These are phyloP conservation scores for Chlorella sp. DNA, from an alignment of 139 green algal genomes.

Conservation along the genomic window DNA sequence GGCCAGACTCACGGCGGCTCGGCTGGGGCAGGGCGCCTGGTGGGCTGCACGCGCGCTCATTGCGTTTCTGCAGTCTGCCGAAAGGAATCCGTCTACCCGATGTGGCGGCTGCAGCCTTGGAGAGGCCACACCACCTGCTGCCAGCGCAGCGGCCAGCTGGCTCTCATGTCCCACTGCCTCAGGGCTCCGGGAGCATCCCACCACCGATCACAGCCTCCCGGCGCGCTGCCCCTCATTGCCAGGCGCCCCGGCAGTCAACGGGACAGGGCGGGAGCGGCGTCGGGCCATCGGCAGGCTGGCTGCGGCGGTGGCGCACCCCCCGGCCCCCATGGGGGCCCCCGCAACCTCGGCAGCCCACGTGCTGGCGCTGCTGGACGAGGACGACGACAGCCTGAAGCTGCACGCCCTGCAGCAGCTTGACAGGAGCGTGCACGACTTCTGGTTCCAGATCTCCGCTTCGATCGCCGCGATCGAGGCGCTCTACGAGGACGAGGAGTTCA, in stretches of 20 bases:
- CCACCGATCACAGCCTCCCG: neutral
- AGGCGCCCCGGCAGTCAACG: neutral
- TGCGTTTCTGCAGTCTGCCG: too few species aligned
- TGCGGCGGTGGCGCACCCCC: neutral
- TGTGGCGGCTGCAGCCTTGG: neutral
- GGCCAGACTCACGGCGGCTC: too few species aligned
- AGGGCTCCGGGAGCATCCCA: too few species aligned
- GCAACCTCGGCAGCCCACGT: constrained; percentile 72
- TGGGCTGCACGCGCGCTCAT: too few species aligned
- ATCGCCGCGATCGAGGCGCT: constrained; percentile 91
- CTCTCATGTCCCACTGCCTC: too few species aligned
- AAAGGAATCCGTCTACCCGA: too few species aligned
- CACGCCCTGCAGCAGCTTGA: constrained; percentile 84
- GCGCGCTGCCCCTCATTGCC: neutral
- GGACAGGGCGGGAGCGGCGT: neutral
- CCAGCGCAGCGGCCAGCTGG: too few species aligned
- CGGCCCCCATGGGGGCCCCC: too few species aligned
- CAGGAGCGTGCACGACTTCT: constrained; percentile 82
- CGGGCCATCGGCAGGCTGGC: neutral
- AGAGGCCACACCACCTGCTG: too few species aligned
- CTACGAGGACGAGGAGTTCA: constrained; percentile 96
- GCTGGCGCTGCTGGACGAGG: constrained; percentile 92
- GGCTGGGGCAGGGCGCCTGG: too few species aligned
- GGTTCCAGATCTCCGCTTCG: constrained; percentile 91
- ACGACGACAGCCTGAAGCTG: constrained; percentile 80